Base-by-base conservation (phyloP, 495 filamentous ascomycete species). In the Chaetomidium leptoderma region DNA sequence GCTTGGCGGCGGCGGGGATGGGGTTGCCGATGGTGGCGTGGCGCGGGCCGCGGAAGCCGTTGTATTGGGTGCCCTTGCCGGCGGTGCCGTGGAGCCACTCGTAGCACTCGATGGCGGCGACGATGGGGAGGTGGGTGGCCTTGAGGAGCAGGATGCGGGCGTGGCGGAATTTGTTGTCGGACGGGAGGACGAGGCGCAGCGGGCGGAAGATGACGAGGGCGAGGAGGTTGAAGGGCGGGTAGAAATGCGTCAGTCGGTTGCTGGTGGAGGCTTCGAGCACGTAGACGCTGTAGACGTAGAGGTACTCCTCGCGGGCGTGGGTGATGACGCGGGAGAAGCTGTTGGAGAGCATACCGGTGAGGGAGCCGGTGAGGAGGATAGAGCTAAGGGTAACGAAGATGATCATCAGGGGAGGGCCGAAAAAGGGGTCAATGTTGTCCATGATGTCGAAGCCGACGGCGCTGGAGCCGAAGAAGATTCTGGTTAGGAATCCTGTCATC, bases 291-390 rank as follows among this genome's bases (percentile, higher is more conserved):
- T 77, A 92, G 72, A 91, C 84, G 56, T 90, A 92, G n/a, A 91
- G 81, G 71, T 92, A 92, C 72, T 92, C 89, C 70, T 92, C 89
- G 56, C 87, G 88, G 13, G 80, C 77, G 61, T 82, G 76, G 9
- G 70, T 72, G 76, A 86, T 76, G 68, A 97, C 90, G 68, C 88
- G 89, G 39, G 86, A 88, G 63, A 96, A 83, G 66, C 85, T 90
- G 77, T 95, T 92, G 63, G 88, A 92, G 61, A 97, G 83, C 72
- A 97, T 83, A 78, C 88, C 91, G 54, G 96, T 93, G 56, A 96
- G 76, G 16, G 89, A 92, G 37, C 92, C 93, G 62, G 95, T 86
- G n/a, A 97, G 78, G 14, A 96, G 79, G 54, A 96, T 90, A 61
- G 92, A 95, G 59, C 89, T 95, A 69, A 97, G 78, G 32, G 81